Base-by-base conservation (phyloP, 352 stramenopile species). In the Phytopythium delawarense region DNA sequence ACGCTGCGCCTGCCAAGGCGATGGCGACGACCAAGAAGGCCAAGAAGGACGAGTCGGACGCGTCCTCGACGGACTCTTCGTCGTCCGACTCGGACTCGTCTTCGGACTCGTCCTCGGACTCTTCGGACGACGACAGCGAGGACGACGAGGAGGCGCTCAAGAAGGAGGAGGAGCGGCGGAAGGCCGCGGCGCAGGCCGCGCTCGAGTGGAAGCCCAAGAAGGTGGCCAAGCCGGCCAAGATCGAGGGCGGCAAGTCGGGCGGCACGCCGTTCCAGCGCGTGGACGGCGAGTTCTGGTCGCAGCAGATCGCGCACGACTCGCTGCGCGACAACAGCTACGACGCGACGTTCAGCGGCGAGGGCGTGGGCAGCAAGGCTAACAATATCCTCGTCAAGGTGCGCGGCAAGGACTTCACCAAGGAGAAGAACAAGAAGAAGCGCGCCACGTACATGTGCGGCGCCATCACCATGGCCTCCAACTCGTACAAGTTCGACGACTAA, bases 361-460 rank as follows among this genome's bases (percentile, higher is more conserved):
- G 98, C 42, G 99, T 98, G 61, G 98, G 98, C 48, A 88, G 89
- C 61, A 99, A 98, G 74, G 97, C 98, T 35, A 98, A 95, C 75
- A 94, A 99, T 70, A 98, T 98, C 60, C 82, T 99, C 37, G 75
- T 99, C 57, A 96, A 98, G 64, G 97, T 99, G 52, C 88, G 96
- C 62, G 98, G 98, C 44, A 99, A 99, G 78, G 96, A 99, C 75
- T 99, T 99, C 72, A 97, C 96, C 52, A 96, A 99, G 63, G 98
- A 99, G 68, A 99, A 99, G 83, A 99, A 98, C 64, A 99, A 99
- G 80, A 96, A 98, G 76, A 99, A 99, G 87, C 87, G 97, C 58
- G 93, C 94, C 50, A 97, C 80, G 60, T 99, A 99, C 82, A 91
- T 96, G 74, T 97, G 95, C 52, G 96, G 96, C 45, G 70, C 81